A percentile compares a stretch with the other conserved stretches of the same genome.
Conservation (phyloP, 2,329 filamentous ascomycete species). For the Ascochyta pisi region DNA sequence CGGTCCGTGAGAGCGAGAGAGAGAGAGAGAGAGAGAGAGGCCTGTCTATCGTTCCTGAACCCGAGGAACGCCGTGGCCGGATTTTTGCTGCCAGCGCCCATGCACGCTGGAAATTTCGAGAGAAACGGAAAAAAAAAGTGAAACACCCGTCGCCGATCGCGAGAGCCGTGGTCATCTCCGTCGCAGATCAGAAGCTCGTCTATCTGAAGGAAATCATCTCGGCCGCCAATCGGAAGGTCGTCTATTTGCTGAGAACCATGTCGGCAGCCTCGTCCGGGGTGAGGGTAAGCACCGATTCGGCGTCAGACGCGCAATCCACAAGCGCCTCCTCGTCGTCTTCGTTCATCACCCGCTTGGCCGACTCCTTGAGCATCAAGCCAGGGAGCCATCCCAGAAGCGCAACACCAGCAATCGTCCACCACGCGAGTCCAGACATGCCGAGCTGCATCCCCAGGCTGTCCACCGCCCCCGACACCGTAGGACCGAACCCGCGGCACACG, state of each 20-base stretch:
- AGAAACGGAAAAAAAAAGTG: background rate
- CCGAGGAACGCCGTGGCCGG: constrained; percentile 13
- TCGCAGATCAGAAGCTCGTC: no score
- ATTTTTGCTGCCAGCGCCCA: constrained; percentile 24
- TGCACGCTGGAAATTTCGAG: constrained; percentile 1
- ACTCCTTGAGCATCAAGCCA: constrained; percentile 70
- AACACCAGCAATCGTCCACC: constrained; percentile 87
- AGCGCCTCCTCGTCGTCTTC: constrained; percentile 43
- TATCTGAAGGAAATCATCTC: no score
- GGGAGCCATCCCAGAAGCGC: constrained; percentile 68
- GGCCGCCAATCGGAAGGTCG: background rate
- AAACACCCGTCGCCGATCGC: no score
- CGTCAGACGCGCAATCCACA: constrained; percentile 38
- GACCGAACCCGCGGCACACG: constrained; percentile 85
- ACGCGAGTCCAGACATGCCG: constrained; percentile 86
- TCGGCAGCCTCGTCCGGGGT: constrained; percentile 40
- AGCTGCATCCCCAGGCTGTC: constrained; percentile 80
- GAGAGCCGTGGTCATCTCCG: no score
- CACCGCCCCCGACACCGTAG: constrained; percentile 83
- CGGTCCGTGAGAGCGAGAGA: background rate
- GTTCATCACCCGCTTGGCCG: constrained; percentile 48
- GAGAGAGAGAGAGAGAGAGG: background rate
- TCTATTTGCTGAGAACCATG: constrained; percentile 41
- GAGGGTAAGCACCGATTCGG: constrained; percentile 44
- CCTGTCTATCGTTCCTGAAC: constrained; percentile 6